Base-by-base conservation (phyloP, 169 alveolate species). In the Fabrea salina region DNA sequence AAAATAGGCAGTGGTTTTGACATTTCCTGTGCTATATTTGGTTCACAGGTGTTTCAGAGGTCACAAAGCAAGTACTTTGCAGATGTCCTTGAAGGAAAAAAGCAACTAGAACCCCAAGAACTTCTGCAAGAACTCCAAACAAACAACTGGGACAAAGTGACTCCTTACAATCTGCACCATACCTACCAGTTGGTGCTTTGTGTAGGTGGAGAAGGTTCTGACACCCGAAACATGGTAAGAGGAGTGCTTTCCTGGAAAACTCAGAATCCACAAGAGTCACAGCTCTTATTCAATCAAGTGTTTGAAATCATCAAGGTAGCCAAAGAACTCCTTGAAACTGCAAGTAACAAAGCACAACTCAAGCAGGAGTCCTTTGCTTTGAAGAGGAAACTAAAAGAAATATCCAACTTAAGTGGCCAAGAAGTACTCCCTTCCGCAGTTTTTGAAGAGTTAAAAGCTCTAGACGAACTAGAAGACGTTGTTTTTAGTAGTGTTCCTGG, bases 1-100 rank as follows among this genome's bases (percentile, higher is more conserved):
- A 68, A 68, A 68, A 68, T 68, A 2, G 78, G 78, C 1, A 68
- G 78, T 39, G 78, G 78, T 19, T 68, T 68, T 68, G 78, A 68
- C 27, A 44, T 68, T n/a, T 37, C 78, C 25, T 57, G 64, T 2
- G 57, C 64, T 8, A 8, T 68, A 1, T 68, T 19, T 47, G 78
- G 78, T 30, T 68, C 78, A 8, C 59, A 43, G 2, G 13, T 40
- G 8, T 68, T n/a, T 4, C 0, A 11, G 44, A 68, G 25, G 25
- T 22, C 19, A 11, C 4, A 19, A 43, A 43, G 30, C 25, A 16
- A 16, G 2, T n/a, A 25, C 8, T 8, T 68, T n/a, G 30, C 19
- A 68, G 19, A 19, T 19, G 50, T 68, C 2, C 64, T 68, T 41
- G 49, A 61, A n/a, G 68, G 16, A 56, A 22, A 25, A 1, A 56